Conservation (phyloP, 1,284 basidiomycete species). For the Phylloboletellus chloephorus region DNA sequence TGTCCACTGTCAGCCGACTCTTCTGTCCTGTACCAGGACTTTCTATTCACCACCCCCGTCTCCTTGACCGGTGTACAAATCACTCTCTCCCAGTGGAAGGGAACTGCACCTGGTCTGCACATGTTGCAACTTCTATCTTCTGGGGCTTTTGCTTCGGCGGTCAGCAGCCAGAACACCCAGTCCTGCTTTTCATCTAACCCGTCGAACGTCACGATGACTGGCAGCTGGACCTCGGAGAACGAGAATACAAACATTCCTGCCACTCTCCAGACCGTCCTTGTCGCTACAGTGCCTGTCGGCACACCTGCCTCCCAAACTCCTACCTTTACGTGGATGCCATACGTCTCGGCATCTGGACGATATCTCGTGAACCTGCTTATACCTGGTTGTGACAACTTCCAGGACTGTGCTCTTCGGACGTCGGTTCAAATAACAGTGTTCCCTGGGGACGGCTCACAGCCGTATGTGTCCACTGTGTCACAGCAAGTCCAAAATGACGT, state of each 20-base stretch:
- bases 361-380: constrained; percentile 84
- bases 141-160: constrained; percentile 79
- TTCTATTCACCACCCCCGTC: constrained; percentile 63
- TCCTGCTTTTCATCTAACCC: constrained; percentile 74
- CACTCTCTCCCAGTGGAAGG: constrained; percentile 72
- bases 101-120: constrained; percentile 78
- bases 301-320: constrained; percentile 58
- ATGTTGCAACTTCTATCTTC: constrained; percentile 87
- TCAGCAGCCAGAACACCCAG: constrained; percentile 51
- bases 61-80: constrained; percentile 81
- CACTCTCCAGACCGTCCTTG: constrained; percentile 72
- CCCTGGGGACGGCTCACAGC: constrained; percentile 61
- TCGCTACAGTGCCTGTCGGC: constrained; percentile 62
- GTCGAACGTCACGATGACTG: constrained; percentile 59
- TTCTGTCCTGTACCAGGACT: constrained; percentile 82
- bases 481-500: constrained; percentile 71
- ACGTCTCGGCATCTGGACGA: constrained; percentile 80
- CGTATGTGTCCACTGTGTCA: constrained; percentile 64
- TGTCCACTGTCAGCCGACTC: constrained; percentile 76
- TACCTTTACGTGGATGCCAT: constrained; percentile 85
- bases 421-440: constrained; percentile 81
- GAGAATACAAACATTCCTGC: constrained; percentile 72
- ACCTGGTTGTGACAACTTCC: constrained; percentile 79
- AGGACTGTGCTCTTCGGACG: constrained; percentile 79
- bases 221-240: constrained; percentile 62